A percentile compares a stretch with the other conserved stretches of the same genome.
phyloP scores from a whole-genome alignment of 1,139 yeast species.

The Suhomyces anneliseae region DNA sequence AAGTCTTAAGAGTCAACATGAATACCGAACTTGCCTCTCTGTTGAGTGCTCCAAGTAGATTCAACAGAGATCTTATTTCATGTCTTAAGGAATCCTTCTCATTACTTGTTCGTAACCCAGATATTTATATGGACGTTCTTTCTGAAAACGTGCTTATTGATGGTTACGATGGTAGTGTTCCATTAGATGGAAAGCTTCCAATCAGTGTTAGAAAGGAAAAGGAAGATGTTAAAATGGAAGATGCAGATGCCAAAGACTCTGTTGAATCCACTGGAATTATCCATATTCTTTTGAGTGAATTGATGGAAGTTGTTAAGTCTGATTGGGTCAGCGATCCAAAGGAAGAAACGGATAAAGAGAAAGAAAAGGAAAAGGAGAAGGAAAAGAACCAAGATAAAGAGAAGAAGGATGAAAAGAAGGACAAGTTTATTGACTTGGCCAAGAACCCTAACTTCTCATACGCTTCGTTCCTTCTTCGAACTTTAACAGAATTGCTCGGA shows the following conservation, averaged over 20 bases:
- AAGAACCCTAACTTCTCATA: constrained; percentile 56
- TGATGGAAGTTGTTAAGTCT: constrained; percentile 54
- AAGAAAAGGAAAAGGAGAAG: constrained; percentile 8
- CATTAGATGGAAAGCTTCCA: constrained; percentile 15
- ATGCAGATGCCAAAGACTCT: constrained; percentile 19
- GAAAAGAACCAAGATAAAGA: constrained; percentile 11
- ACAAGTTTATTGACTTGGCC: constrained; percentile 29
- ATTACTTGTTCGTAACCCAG: constrained; percentile 60
- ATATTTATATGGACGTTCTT: constrained; percentile 53
- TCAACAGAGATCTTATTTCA: constrained; percentile 47
- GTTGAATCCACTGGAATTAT: constrained; percentile 58
- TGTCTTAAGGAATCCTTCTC: constrained; percentile 57
- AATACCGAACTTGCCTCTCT: constrained; percentile 45
- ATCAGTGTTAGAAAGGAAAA: constrained; percentile 14
- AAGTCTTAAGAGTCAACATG: constrained; percentile 51
- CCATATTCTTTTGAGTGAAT: constrained; percentile 59
- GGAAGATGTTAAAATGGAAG: constrained; percentile 41
- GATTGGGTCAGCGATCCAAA: constrained; percentile 49
- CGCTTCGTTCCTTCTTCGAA: constrained; percentile 65
- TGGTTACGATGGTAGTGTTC: constrained; percentile 41
- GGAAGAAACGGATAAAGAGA: constrained; percentile 14
- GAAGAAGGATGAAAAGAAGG: constrained; percentile 13
- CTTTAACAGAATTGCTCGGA: constrained; percentile 68
- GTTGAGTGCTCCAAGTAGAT: constrained; percentile 28
- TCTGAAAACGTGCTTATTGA: constrained; percentile 50